A percentile compares a stretch with the other conserved stretches of the same genome.
These are phyloP conservation scores for Xylaria palmicola DNA, from an alignment of 495 filamentous ascomycete genomes.

Conservation along the genomic window DNA sequence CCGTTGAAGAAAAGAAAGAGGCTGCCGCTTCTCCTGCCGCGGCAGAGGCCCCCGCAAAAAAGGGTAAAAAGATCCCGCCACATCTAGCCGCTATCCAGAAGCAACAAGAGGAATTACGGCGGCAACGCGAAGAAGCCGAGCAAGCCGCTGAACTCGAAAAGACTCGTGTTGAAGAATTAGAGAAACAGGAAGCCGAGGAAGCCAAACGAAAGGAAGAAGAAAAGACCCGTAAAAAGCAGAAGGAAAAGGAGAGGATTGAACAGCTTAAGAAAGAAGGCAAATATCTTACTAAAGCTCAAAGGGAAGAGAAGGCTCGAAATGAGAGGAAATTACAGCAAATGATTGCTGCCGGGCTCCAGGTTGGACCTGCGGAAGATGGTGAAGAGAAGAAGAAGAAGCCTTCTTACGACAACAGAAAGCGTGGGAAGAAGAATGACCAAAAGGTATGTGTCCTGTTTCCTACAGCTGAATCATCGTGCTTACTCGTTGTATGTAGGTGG, in stretches of 20 bases:
- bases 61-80: slow-evolving; percentile 89
- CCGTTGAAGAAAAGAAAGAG: slow-evolving; percentile 47
- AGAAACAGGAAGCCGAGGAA: slow-evolving; percentile 59
- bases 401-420: slow-evolving; percentile 71
- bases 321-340: slow-evolving; percentile 92
- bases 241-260: slow-evolving; percentile 93
- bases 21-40: slow-evolving; percentile 45
- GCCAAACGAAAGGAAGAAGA: slow-evolving; percentile 59
- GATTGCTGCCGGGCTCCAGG: slow-evolving; percentile 80
- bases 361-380: slow-evolving; percentile 67
- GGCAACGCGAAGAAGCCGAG: slow-evolving; percentile 74
- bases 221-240: slow-evolving; percentile 83
- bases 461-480: background rate
- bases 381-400: slow-evolving; percentile 71
- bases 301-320: slow-evolving; percentile 77
- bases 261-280: slow-evolving; percentile 95
- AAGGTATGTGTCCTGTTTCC: slow-evolving; percentile 54
- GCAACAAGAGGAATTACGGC: slow-evolving; percentile 81
- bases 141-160: slow-evolving; percentile 69
- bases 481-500: slow-evolving; percentile 43
- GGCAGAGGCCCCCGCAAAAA: slow-evolving; percentile 53
- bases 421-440: slow-evolving; percentile 65
- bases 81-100: slow-evolving; percentile 81
- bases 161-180: slow-evolving; percentile 67
- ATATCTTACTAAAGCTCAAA: slow-evolving; percentile 90